Evolutionary conservation across 2,329 filamentous ascomycete species (phyloP).

Genomic region (Aspergillus tamarii): DNA sequence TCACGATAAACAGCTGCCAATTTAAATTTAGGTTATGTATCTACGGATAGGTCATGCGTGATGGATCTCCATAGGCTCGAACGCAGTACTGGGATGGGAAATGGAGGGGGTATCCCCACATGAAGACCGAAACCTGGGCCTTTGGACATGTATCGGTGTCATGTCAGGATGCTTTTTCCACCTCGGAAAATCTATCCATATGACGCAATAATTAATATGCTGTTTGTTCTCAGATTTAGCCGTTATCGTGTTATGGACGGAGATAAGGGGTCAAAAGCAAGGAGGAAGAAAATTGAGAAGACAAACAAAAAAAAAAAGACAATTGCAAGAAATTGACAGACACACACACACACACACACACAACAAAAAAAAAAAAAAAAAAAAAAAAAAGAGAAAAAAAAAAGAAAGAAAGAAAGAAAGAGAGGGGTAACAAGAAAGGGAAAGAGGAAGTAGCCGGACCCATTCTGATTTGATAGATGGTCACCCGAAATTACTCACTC

Average conservation of each 20-base stretch:
- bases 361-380: neutral
- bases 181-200: neutral
- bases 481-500: conserved; percentile 3
- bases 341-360: neutral
- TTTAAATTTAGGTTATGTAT: conserved; percentile 6
- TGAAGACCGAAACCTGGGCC: neutral
- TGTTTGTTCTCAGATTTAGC: neutral
- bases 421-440: neutral
- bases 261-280: neutral
- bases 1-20: neutral
- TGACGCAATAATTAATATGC: neutral
- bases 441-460: neutral
- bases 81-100: neutral
- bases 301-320: neutral
- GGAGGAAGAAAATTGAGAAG: neutral
- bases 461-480: conserved; percentile 13
- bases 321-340: neutral
- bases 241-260: neutral
- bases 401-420: neutral
- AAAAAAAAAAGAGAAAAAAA: neutral
- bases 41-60: conserved; percentile 2
- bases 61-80: neutral
- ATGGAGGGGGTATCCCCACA: neutral
- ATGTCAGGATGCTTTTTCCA: neutral
- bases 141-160: neutral